Base-by-base conservation (phyloP, 2,329 filamentous ascomycete species). In the Neoarthrinium moseri region DNA sequence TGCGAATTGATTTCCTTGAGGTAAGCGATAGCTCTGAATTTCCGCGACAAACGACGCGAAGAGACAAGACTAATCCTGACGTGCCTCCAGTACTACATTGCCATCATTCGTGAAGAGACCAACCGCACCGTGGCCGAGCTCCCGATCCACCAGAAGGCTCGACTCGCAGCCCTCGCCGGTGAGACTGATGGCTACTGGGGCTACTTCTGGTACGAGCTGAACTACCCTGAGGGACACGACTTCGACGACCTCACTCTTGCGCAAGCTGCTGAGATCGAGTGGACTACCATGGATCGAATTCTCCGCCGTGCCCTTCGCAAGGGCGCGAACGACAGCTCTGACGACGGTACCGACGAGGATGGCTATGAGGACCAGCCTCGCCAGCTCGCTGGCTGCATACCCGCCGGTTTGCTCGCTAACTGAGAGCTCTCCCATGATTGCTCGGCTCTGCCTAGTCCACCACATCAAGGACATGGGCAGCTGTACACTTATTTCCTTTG, bases 1-100 rank as follows among this genome's bases (percentile, higher is more conserved):
- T 68, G 27, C 72, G 76, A 0, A 54, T 69, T 12, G 81, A 84
- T 54, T 59, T 84, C 3, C 58, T 83, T 18, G 73, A 83, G 65
- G 80, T 80, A 68, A 59, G 72, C n/a, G n/a, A 12, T 6, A 18
- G 24, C 20, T 24, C 27, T n/a, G 30, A n/a, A 1, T n/a, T 7
- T 15, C 17, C n/a, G 22, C 20, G 0, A 17, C 15, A 5, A 21
- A 13, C 5, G 10, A 21, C 11, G 21, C 11, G 8, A 6, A 22
- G 5, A 18, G 17, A 43, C 18, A 21, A 32, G 3, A 7, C 15
- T 11, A 13, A 32, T 12, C 8, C 39, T 46, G 35, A 52, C 54
- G 59, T 34, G 58, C 4, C 41, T 53, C 29, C 39, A 83, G 79
- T 84, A 72, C 68, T 84, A 82, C 62, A 74, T 83, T 44, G 64